A percentile compares a stretch with the other conserved stretches of the same genome.
Evolutionary conservation across 192 early-diverging fungal species (phyloP).

Genomic region (Umbelopsis sp.): DNA sequence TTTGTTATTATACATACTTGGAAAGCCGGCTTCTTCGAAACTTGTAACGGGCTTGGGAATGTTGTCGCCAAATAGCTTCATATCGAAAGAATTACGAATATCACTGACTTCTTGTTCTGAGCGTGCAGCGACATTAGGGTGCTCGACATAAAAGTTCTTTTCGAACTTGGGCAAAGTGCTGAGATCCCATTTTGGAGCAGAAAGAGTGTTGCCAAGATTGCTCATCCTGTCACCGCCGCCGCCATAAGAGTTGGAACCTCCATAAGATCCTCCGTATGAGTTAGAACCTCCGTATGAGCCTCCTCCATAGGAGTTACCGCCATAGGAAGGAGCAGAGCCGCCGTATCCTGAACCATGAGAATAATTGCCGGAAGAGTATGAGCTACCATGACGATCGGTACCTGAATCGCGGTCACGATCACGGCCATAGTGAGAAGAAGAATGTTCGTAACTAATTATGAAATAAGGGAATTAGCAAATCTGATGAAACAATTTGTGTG

Average conservation of each 20-base stretch:
- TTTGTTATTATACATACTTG: conserved; percentile 44
- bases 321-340: conserved; percentile 26
- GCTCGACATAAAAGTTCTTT: conserved; percentile 97
- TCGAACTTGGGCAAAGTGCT: conserved; percentile 77
- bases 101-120: conserved; percentile 73
- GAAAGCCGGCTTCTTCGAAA: conserved; percentile 93
- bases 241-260: conserved; percentile 38
- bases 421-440: conserved; percentile 5
- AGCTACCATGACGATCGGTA: background rate
- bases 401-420: conserved; percentile 15
- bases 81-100: conserved; percentile 77
- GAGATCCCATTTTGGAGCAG: conserved; percentile 69
- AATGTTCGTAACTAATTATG: background rate
- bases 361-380: background rate
- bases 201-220: conserved; percentile 59
- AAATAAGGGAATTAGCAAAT: background rate
- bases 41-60: conserved; percentile 89
- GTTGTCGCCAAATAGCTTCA: conserved; percentile 79
- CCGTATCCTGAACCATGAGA: conserved; percentile 4
- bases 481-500: background rate
- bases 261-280: conserved; percentile 27
- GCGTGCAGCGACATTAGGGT: conserved; percentile 68
- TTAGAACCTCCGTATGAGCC: conserved; percentile 9
- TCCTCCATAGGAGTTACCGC: conserved; percentile 43
- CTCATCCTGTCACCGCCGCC: conserved; percentile 53